Evolutionary conservation across 148 eudicot species (phyloP), one percentile per base, ranked within the genome.

Genomic region (Fagopyrum homotropicum): DNA sequence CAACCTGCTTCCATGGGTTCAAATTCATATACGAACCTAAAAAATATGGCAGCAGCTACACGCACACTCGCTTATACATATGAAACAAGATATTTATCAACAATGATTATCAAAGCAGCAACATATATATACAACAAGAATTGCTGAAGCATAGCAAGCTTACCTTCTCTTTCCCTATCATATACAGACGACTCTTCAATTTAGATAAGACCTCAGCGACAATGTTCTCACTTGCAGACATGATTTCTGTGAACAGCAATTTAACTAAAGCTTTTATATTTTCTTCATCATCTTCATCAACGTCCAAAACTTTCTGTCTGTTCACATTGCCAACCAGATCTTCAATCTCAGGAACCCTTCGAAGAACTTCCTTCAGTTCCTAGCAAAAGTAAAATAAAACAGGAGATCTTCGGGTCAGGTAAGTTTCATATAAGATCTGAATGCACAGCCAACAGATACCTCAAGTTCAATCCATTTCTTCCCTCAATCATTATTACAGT

Each of bases 281-380:
- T 40, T 84, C 81, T 76, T 89, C 92, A 74, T 86, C 87, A 11
- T 79, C 40, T 0, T 86, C 77, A 59, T 79, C 77, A 57, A 86
- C 61, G 6, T 78, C 74, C 59, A 84, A 75, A 5, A 95, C 81
- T 77, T 81, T 87, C 75, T 87, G 82, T 51, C 85, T 84, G 69
- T 79, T 81, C 17, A 78, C 78, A 73, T 56, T 79, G 78, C 97
- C 96, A 63, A 90, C 89, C 82, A 92, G 83, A 79, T 83, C 89
- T 35, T 79, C 80, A 59, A 95, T 88, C 86, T 95, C 99, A 7
- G 96, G 99, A 77, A 89, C 88, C 81, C 72, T 84, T 11, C 80
- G 76, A 19, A 90, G 85, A 79, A 93, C 88, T 50, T n/a, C 81
- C 77, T 90, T 88, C 49, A 95, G 89, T 54, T 92, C 99, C 98